Percentiles rank a stretch among this genome's conserved stretches.
Conservation (phyloP, 1,284 basidiomycete species). For the Ustilago cynodontis region DNA sequence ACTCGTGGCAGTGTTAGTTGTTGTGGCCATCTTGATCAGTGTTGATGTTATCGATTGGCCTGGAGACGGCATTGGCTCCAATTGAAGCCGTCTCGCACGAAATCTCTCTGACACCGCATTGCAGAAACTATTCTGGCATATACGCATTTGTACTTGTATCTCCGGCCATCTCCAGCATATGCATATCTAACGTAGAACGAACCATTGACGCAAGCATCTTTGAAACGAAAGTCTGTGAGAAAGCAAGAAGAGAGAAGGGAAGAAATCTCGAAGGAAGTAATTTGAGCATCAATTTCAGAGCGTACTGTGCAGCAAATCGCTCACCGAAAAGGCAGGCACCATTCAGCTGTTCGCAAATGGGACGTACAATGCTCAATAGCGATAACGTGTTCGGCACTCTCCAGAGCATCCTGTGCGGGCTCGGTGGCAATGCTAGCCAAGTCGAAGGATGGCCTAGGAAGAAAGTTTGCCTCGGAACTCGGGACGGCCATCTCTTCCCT, state of each 20-base stretch:
- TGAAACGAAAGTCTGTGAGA: neutral
- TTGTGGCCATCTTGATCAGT: conserved; percentile 54
- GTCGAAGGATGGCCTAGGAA: neutral
- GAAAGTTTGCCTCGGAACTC: neutral
- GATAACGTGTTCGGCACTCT: too few relatives aligned
- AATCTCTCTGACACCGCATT: neutral
- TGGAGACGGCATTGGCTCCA: conserved; percentile 46
- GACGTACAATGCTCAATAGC: neutral
- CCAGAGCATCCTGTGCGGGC: too few relatives aligned
- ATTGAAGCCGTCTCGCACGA: conserved; percentile 1
- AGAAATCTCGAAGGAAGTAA: neutral
- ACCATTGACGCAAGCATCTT: neutral
- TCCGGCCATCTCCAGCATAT: neutral
- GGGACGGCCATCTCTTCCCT: neutral
- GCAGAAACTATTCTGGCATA: neutral
- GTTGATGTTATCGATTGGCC: conserved; percentile 58
- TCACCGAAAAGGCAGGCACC: neutral
- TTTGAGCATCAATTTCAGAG: neutral
- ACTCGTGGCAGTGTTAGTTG: conserved; percentile 25
- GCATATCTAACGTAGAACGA: neutral
- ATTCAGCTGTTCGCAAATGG: too few relatives aligned
- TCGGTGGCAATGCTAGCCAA: neutral
- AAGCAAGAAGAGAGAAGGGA: neutral
- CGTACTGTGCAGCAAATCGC: neutral
- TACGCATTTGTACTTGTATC: conserved; percentile 39